Evolutionary conservation across 1,284 basidiomycete species (phyloP).

Genomic region (Leccinum pachyderme): DNA sequence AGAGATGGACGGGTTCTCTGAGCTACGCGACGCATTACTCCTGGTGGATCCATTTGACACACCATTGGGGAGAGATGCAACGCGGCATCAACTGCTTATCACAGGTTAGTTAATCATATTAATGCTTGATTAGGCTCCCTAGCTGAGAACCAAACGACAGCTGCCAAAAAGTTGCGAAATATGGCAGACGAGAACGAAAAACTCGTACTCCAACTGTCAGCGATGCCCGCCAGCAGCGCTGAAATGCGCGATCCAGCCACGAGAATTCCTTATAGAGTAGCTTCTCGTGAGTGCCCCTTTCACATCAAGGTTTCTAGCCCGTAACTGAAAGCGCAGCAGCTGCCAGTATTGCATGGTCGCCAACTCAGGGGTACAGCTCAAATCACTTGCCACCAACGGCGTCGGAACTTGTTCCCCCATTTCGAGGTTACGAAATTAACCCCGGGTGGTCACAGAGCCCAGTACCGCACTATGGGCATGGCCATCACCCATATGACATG

Average conservation of each 20-base stretch:
- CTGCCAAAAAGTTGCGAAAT: constrained; percentile 24
- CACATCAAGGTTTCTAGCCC: not conserved
- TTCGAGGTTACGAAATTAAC: constrained; percentile 4
- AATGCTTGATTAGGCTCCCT: not conserved
- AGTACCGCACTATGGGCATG: constrained; percentile 1
- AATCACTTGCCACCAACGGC: constrained; percentile 8
- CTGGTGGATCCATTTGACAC: constrained; percentile 26
- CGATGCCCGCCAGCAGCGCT: not conserved
- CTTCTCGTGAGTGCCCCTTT: constrained; percentile 13
- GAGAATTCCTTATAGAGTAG: not conserved
- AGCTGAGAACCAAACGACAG: constrained; percentile 13
- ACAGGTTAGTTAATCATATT: constrained; percentile 19
- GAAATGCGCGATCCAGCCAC: not conserved
- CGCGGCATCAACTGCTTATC: constrained; percentile 29
- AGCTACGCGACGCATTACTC: constrained; percentile 27
- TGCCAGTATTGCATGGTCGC: constrained; percentile 5
- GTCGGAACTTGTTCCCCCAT: constrained; percentile 2
- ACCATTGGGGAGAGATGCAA: constrained; percentile 28
- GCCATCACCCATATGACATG: constrained; percentile 8
- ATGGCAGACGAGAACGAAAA: constrained; percentile 26
- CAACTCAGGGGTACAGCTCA: constrained; percentile 1
- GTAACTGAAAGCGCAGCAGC: constrained; percentile 8
- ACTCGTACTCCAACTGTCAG: constrained; percentile 18
- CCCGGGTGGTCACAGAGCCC: constrained; percentile 11
- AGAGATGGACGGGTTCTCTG: constrained; percentile 33